phyloP scores from a whole-genome alignment of 305 asterid genomes.

The Ruellia speciosa region DNA sequence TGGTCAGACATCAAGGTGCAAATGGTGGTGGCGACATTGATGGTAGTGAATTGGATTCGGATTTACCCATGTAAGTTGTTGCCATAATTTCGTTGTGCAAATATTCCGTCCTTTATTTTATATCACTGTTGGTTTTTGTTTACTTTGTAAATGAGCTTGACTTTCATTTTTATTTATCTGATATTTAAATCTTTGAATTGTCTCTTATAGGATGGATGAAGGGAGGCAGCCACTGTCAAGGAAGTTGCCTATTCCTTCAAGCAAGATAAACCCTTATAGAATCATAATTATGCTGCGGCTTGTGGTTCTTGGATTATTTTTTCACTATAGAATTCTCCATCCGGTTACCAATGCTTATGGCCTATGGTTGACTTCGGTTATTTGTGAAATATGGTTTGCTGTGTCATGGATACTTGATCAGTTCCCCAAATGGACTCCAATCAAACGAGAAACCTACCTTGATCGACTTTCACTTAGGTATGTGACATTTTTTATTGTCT shows the following conservation, averaged over 20 bases:
- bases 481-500: neutral
- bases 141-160: too few relatives aligned
- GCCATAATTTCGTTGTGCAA: neutral
- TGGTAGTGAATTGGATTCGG: constrained; percentile 29
- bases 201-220: constrained; percentile 57
- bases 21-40: constrained; percentile 24
- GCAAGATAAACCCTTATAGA: constrained; percentile 65
- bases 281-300: constrained; percentile 55
- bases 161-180: neutral
- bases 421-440: constrained; percentile 70
- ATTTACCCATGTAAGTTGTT: constrained; percentile 41
- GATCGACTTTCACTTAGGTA: constrained; percentile 65
- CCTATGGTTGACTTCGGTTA: constrained; percentile 61
- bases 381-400: constrained; percentile 77
- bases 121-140: neutral
- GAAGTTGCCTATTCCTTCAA: constrained; percentile 48
- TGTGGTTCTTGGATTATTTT: constrained; percentile 51
- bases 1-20: constrained; percentile 44
- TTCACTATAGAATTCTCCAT: constrained; percentile 60
- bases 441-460: constrained; percentile 61
- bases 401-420: constrained; percentile 72
- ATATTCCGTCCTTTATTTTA: neutral
- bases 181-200: neutral
- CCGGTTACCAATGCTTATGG: constrained; percentile 56
- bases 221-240: constrained; percentile 71